Evolutionary conservation across 345 rosid species (phyloP).

Genomic region (Balakata baccata): DNA sequence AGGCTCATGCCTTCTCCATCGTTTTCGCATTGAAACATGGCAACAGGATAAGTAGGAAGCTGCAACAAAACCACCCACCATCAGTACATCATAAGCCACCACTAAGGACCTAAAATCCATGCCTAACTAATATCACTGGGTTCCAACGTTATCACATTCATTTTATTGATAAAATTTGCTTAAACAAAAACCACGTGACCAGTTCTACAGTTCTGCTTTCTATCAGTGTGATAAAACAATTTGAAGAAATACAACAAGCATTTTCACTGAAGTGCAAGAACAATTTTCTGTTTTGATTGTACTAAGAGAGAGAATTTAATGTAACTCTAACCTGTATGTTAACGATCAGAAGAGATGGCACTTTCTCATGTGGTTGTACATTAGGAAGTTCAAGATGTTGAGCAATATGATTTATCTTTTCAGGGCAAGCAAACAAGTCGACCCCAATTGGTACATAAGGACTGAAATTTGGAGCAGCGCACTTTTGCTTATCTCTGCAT

Average conservation of each 20-base stretch:
- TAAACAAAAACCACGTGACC: too few species aligned
- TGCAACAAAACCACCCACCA: constrained; percentile 21
- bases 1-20: constrained; percentile 91
- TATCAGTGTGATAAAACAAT: too few species aligned
- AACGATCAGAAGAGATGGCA: constrained; percentile 58
- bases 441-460: constrained; percentile 67
- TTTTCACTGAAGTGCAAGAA: not conserved
- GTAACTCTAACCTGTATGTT: constrained; percentile 54
- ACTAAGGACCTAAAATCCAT: not conserved
- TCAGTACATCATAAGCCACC: not conserved
- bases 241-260: not conserved
- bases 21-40: constrained; percentile 50
- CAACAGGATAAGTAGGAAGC: constrained; percentile 71
- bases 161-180: too few species aligned
- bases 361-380: constrained; percentile 36
- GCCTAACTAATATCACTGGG: not conserved
- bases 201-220: too few species aligned
- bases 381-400: constrained; percentile 69
- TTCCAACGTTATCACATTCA: not conserved
- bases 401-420: constrained; percentile 71
- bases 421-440: constrained; percentile 58
- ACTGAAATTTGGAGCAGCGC: constrained; percentile 54
- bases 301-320: not conserved
- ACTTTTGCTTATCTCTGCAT: constrained; percentile 68
- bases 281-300: not conserved